phyloP scores from a whole-genome alignment of 139 green algal species.

The Chlorella sp. region DNA sequence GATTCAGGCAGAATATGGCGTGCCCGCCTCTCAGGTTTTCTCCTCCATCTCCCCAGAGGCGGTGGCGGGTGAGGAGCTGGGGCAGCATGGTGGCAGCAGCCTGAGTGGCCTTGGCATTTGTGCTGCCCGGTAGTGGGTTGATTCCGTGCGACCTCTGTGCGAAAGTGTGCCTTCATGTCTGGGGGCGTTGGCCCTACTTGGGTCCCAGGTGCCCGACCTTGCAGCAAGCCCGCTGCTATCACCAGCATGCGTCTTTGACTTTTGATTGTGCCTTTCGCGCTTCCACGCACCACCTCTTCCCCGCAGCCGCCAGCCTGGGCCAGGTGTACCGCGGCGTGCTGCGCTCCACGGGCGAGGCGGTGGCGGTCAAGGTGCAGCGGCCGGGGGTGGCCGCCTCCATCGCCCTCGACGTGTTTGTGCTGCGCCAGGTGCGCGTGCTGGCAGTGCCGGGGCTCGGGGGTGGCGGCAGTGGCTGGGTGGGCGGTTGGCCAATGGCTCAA shows the following conservation, averaged over 20 bases:
- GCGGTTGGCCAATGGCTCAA: not conserved
- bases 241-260: no score
- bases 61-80: slow-evolving; percentile 53
- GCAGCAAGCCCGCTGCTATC: no score
- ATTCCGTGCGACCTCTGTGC: no score
- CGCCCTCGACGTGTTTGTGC: slow-evolving; percentile 83
- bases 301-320: slow-evolving; percentile 78
- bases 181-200: no score
- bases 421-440: slow-evolving; percentile 54
- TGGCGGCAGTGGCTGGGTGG: not conserved
- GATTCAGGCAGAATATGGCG: slow-evolving; percentile 71
- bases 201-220: no score
- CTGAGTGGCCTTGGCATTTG: not conserved
- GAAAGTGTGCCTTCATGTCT: no score
- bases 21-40: slow-evolving; percentile 64
- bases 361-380: slow-evolving; percentile 90
- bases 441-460: not conserved
- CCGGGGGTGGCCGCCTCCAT: slow-evolving; percentile 82
- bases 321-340: slow-evolving; percentile 69
- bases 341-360: slow-evolving; percentile 41
- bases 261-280: no score
- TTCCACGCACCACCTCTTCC: not conserved
- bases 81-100: not conserved
- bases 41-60: slow-evolving; percentile 63
- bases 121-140: not conserved